A percentile compares a stretch with the other conserved stretches of the same genome.
Conservation (phyloP, 176 grass and related monocot genomes). For the Thalia dealbata region DNA sequence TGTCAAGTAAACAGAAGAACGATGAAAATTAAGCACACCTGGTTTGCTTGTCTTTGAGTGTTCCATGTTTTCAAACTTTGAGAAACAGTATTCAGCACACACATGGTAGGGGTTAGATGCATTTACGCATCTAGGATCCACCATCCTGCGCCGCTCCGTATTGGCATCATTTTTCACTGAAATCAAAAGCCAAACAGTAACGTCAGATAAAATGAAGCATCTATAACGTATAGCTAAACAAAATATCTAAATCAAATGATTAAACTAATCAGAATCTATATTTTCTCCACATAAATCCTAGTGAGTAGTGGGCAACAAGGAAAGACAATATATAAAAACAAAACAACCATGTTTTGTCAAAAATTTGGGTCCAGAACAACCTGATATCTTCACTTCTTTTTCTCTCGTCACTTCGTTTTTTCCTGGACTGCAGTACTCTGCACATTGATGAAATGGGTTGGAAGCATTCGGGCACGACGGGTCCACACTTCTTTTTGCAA, state of each 20-base stretch:
- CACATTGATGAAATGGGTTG: constrained; percentile 1
- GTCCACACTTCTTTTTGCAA: constrained; percentile 7
- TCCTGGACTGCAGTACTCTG: background rate
- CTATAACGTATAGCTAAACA: no score
- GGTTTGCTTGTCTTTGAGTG: background rate
- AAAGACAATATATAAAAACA: background rate
- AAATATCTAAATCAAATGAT: no score
- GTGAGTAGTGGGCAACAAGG: background rate
- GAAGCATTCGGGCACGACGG: background rate
- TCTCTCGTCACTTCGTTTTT: background rate
- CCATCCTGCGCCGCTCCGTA: background rate
- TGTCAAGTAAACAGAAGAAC: background rate
- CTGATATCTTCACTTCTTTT: background rate
- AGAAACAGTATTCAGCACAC: constrained; percentile 10
- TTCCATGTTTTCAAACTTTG: background rate
- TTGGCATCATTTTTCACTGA: background rate
- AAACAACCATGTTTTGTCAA: no score
- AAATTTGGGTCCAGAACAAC: background rate
- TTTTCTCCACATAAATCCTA: background rate
- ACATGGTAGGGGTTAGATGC: constrained; percentile 10
- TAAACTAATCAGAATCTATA: background rate
- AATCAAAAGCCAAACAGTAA: background rate
- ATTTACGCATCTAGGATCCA: constrained; percentile 8
- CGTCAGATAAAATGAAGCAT: background rate
- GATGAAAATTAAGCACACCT: background rate